These are phyloP conservation scores for Millerozyma miso DNA, from an alignment of 805 yeast species.

Conservation along the genomic window DNA sequence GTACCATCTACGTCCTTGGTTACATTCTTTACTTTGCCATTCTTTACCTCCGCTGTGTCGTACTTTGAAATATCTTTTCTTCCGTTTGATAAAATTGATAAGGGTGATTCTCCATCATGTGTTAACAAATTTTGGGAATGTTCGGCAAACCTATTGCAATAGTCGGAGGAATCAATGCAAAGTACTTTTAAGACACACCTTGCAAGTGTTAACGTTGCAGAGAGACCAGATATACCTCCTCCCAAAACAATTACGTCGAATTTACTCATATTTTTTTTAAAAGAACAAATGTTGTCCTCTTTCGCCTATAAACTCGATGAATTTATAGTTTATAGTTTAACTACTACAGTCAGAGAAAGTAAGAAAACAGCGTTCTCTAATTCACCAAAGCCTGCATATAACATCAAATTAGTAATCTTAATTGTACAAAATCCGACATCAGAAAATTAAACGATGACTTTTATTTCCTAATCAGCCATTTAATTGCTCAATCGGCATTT, in stretches of 20 bases:
- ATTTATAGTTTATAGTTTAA: too few species aligned
- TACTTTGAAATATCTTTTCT: slow-evolving; percentile 4
- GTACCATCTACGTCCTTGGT: not conserved
- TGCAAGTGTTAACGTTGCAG: slow-evolving; percentile 9
- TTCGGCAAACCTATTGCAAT: slow-evolving; percentile 12
- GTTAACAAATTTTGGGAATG: slow-evolving; percentile 11
- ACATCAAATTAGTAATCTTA: too few species aligned
- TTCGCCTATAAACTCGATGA: too few species aligned
- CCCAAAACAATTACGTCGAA: slow-evolving; percentile 11
- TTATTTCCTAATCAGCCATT: too few species aligned
- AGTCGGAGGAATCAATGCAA: slow-evolving; percentile 10
- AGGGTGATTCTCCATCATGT: slow-evolving; percentile 10
- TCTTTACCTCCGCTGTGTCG: slow-evolving; percentile 1
- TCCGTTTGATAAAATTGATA: slow-evolving; percentile 2
- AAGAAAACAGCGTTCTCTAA: too few species aligned
- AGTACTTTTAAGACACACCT: slow-evolving; percentile 7
- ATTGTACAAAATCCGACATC: too few species aligned
- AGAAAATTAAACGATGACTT: too few species aligned
- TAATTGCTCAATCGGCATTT: too few species aligned
- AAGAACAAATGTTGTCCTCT: too few species aligned
- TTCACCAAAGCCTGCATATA: too few species aligned
- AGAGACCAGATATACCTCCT: slow-evolving; percentile 11
- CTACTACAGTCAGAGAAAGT: too few species aligned
- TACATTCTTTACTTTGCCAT: slow-evolving; percentile 5
- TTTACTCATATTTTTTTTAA: not conserved